These are phyloP conservation scores for Annulohypoxylon stygium DNA, from an alignment of 495 filamentous ascomycete genomes.

Conservation along the genomic window DNA sequence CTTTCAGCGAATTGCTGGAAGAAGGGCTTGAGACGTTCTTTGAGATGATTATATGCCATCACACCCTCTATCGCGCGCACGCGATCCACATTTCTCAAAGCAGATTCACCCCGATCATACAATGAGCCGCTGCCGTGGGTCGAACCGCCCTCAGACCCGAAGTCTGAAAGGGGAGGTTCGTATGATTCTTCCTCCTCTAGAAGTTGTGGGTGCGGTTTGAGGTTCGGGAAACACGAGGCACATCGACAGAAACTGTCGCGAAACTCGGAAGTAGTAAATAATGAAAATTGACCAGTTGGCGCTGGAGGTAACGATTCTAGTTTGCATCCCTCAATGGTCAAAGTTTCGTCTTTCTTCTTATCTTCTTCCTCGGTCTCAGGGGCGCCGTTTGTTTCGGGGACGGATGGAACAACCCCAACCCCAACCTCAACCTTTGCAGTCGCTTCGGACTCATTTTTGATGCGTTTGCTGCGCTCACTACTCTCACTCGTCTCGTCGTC, in stretches of 20 bases:
- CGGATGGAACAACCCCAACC: constrained; percentile 19
- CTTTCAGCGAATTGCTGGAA: constrained; percentile 93
- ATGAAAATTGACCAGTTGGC: constrained; percentile 72
- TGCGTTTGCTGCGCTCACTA: constrained; percentile 67
- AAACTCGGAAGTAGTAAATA: constrained; percentile 84
- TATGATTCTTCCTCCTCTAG: constrained; percentile 95
- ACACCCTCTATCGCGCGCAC: constrained; percentile 95
- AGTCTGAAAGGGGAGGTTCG: constrained; percentile 82
- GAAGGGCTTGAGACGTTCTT: constrained; percentile 93
- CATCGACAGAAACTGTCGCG: constrained; percentile 83
- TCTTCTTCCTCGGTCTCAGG: constrained; percentile 44
- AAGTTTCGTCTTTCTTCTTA: constrained; percentile 38
- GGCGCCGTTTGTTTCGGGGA: constrained; percentile 23
- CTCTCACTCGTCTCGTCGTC: constrained; percentile 65
- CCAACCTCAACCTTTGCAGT: background rate
- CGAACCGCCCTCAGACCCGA: constrained; percentile 58
- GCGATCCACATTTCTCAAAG: constrained; percentile 88
- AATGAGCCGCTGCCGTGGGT: constrained; percentile 74
- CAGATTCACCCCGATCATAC: constrained; percentile 89
- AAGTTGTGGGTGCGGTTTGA: constrained; percentile 78
- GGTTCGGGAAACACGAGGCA: constrained; percentile 77
- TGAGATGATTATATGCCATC: constrained; percentile 95
- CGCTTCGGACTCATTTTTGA: constrained; percentile 60
- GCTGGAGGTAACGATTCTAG: constrained; percentile 64
- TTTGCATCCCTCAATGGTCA: constrained; percentile 53